These are phyloP conservation scores for Trichoderma simmonsii DNA, from an alignment of 2,329 filamentous ascomycete species.

Conservation along the genomic window DNA sequence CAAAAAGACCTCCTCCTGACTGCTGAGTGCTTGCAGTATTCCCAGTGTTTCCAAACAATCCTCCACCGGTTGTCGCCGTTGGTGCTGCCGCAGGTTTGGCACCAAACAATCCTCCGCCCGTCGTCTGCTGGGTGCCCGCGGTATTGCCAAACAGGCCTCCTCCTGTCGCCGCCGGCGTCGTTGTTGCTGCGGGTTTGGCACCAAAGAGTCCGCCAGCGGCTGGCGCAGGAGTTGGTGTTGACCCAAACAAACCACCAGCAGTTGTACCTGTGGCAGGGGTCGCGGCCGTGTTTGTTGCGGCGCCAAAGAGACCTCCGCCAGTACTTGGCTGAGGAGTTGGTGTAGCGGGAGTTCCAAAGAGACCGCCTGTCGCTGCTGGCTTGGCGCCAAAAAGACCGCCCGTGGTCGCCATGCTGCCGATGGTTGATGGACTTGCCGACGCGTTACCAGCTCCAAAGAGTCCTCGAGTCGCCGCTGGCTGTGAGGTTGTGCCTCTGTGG, in stretches of 20 bases:
- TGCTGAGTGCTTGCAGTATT: slow-evolving; percentile 25
- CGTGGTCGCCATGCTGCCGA: slow-evolving; percentile 35
- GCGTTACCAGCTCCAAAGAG: slow-evolving; percentile 37
- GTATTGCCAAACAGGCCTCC: slow-evolving; percentile 34
- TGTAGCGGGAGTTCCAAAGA: slow-evolving; percentile 32
- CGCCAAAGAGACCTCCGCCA: slow-evolving; percentile 26
- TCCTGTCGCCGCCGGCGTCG: slow-evolving; percentile 16
- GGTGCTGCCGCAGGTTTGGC: slow-evolving; percentile 17
- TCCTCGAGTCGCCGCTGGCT: slow-evolving; percentile 35
- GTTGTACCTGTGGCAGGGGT: slow-evolving; percentile 20
- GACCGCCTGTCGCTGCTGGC: slow-evolving; percentile 27
- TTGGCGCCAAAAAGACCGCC: slow-evolving; percentile 37
- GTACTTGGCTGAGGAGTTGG: slow-evolving; percentile 21
- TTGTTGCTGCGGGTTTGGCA: slow-evolving; percentile 11
- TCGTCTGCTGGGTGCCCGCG: slow-evolving; percentile 22
- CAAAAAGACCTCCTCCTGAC: slow-evolving; percentile 31
- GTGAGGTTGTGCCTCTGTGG: slow-evolving; percentile 28
- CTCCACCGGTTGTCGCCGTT: slow-evolving; percentile 19
- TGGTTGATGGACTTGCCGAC: slow-evolving; percentile 27
- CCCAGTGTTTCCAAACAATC: slow-evolving; percentile 28
- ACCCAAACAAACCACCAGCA: slow-evolving; percentile 32
- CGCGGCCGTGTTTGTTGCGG: neutral
- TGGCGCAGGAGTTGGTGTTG: slow-evolving; percentile 22
- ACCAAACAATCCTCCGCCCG: slow-evolving; percentile 27
- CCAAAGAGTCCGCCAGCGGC: slow-evolving; percentile 18